Percentiles rank a stretch among this genome's conserved stretches.
Evolutionary conservation across 1,284 basidiomycete species (phyloP).

Genomic region (Grifola frondosa): DNA sequence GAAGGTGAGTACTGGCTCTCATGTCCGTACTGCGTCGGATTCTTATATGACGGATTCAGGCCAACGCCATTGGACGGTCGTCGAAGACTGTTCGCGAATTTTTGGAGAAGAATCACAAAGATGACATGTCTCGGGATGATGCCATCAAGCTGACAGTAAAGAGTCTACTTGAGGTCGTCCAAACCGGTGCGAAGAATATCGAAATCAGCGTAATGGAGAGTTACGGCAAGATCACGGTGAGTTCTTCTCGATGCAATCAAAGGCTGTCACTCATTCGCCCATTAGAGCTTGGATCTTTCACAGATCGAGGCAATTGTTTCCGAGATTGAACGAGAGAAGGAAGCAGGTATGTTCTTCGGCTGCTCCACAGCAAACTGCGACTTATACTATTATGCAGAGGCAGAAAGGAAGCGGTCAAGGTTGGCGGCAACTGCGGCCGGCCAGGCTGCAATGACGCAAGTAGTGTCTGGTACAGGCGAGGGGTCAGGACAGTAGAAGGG

Average conservation of each 20-base stretch:
- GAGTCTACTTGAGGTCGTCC: conserved; percentile 95
- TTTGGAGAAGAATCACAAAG: conserved; percentile 97
- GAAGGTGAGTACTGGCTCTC: conserved; percentile 67
- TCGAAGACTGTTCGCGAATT: conserved; percentile 99
- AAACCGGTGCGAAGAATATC: conserved; percentile 99
- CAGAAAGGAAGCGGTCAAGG: conserved; percentile 79
- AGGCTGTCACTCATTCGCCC: no score
- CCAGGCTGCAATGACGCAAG: conserved; percentile 79
- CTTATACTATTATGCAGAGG: conserved; percentile 51
- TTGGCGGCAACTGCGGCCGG: conserved; percentile 80
- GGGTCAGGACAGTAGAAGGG: conserved; percentile 28
- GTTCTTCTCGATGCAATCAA: conserved; percentile 38
- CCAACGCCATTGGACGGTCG: conserved; percentile 95
- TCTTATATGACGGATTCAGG: conserved; percentile 47
- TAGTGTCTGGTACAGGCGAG: conserved; percentile 41
- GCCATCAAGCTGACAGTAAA: conserved; percentile 96
- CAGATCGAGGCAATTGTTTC: conserved; percentile 91
- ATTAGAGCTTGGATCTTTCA: conserved; percentile 81
- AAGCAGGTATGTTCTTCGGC: conserved; percentile 64
- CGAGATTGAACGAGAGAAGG: conserved; percentile 94
- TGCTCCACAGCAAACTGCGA: background rate
- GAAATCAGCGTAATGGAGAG: conserved; percentile 97
- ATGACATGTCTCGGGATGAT: conserved; percentile 85
- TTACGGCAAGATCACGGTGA: conserved; percentile 86
- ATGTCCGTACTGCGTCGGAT: background rate